Base-by-base conservation (phyloP, 2,329 filamentous ascomycete species). In the Colletotrichum falcatum region DNA sequence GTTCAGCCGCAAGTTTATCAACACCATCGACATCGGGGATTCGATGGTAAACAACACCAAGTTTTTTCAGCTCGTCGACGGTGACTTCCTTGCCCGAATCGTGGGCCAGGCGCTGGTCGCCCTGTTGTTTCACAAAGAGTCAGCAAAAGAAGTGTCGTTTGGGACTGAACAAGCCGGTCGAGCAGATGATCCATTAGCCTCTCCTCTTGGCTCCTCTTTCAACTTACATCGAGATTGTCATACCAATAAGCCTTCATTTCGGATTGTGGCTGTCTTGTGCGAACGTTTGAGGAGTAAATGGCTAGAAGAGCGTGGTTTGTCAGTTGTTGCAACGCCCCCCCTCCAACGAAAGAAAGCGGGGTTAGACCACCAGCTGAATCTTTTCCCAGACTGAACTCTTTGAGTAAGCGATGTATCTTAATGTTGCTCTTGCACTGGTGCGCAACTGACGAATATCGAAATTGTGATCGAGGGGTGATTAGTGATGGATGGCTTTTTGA, bases 21-120 rank as follows among this genome's bases (percentile, higher is more conserved):
- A 98, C 94, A 33, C 86, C 85, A 39, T 85, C 82, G 59, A 95
- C 79, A 42, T 89, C 83, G 16, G 90, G 84, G 75, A 92, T 89
- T 78, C 88, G 85, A 80, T 89, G 90, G 86, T 97, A 96, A 54
- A 94, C 82, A 46, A 99, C 94, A 70, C 95, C 95, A 23, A 98
- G 86, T 65, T 88, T 86, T 73, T 86, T 81, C 69, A 99, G 91
- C 66, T 92, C 90, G 6, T 87, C 83, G 59, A 87, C 81, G 65
- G 87, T 83, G 68, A 98, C 89, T 48, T 85, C 78, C 74, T 89
- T 90, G 77, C 94, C 93, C 26, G 94, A 97, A 84, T 98, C 91
- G 83, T 99, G 96, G 63, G 93, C 89, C 53, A 92, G 88, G 79
- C 96, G 94, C 84, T 98, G 96, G 87, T 99, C 96, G 83, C 94